These are phyloP conservation scores for Hibiscus tridactylites DNA, from an alignment of 345 rosid genomes.

Conservation along the genomic window DNA sequence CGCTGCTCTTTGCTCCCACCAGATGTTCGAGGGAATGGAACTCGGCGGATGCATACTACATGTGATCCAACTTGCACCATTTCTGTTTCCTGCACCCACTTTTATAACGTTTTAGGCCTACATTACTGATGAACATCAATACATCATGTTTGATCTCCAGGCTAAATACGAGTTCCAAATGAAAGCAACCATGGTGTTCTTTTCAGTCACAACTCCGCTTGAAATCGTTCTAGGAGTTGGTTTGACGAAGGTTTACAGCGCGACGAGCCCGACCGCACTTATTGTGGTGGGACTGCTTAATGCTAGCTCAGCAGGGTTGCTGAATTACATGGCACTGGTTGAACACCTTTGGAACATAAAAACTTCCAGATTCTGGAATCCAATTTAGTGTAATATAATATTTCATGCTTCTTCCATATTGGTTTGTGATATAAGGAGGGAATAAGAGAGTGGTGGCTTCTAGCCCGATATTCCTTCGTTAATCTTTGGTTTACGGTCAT, in stretches of 20 bases:
- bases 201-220: slow-evolving; percentile 61
- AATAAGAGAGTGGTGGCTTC: no score
- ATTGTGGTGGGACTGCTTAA: slow-evolving; percentile 57
- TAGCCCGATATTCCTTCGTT: no score
- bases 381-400: no score
- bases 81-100: no score
- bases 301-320: slow-evolving; percentile 64
- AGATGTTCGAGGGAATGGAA: slow-evolving; percentile 86
- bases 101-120: no score
- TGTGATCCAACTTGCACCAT: no score
- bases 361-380: no score
- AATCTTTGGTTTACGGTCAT: no score
- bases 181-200: slow-evolving; percentile 46
- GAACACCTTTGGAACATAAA: no score
- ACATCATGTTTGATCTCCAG: slow-evolving; percentile 8
- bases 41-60: slow-evolving; percentile 78
- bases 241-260: slow-evolving; percentile 42
- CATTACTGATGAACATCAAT: no score
- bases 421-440: no score
- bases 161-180: slow-evolving; percentile 40
- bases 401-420: no score
- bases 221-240: slow-evolving; percentile 61
- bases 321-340: slow-evolving; percentile 77
- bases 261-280: slow-evolving; percentile 50
- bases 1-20: slow-evolving; percentile 86